Conservation (phyloP, 2,329 filamentous ascomycete species). For the Pseudohalonectria lignicola region DNA sequence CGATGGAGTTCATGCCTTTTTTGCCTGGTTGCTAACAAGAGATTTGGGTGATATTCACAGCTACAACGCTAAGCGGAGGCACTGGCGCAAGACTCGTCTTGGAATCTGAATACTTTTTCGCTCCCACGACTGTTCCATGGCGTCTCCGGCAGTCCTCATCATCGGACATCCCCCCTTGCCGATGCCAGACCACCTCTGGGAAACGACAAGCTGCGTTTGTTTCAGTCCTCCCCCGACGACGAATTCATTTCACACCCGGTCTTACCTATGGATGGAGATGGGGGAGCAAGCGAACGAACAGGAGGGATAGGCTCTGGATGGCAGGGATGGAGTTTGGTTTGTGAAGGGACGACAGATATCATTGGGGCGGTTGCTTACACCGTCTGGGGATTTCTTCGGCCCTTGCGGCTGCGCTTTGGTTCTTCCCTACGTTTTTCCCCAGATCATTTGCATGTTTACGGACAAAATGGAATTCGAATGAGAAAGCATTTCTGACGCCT, state of each 20-base stretch:
- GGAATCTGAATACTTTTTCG: slow-evolving; percentile 66
- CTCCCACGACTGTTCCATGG: neutral
- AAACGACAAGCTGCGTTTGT: no score
- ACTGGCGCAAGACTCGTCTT: slow-evolving; percentile 99
- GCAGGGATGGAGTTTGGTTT: slow-evolving; percentile 2
- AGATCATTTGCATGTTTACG: slow-evolving; percentile 3
- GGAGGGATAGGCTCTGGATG: slow-evolving; percentile 1
- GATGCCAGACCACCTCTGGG: no score
- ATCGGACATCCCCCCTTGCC: neutral
- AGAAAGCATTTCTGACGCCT: neutral
- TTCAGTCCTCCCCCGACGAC: neutral
- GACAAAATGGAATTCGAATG: slow-evolving; percentile 3
- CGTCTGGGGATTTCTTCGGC: neutral
- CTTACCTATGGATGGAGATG: neutral
- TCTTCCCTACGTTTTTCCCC: neutral
- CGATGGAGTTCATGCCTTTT: no score
- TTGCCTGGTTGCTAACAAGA: no score
- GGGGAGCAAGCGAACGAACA: neutral
- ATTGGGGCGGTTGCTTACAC: no score
- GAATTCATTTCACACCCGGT: neutral
- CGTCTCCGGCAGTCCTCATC: neutral
- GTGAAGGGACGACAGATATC: neutral
- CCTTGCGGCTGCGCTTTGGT: neutral
- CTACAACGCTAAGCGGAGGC: slow-evolving; percentile 99
- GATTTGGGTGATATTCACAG: slow-evolving; percentile 33